Evolutionary conservation across 148 eudicot species (phyloP).

Genomic region (Chenopodium berlandieri): DNA sequence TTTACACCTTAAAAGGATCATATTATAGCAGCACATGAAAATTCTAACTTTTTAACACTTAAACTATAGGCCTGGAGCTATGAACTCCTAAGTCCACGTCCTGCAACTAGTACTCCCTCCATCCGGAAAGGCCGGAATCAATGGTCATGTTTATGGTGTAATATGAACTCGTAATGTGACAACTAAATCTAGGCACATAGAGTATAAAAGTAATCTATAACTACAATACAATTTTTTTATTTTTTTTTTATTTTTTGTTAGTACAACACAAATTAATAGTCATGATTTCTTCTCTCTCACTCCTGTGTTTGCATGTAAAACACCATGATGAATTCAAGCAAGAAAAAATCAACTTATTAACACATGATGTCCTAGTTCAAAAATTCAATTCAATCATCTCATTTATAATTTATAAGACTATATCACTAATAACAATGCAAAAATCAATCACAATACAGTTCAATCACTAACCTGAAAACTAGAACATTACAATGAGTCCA

Average conservation of each 20-base stretch:
- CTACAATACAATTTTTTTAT: not conserved
- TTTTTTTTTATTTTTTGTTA: no score
- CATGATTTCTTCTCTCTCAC: not conserved
- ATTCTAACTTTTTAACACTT: not conserved
- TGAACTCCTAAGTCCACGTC: not conserved
- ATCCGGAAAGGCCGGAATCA: not conserved
- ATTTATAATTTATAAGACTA: not conserved
- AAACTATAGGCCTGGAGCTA: not conserved
- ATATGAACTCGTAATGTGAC: not conserved
- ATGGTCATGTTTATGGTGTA: not conserved
- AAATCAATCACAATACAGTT: conserved; percentile 4
- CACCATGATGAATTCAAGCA: not conserved
- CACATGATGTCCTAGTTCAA: not conserved
- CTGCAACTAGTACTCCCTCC: not conserved
- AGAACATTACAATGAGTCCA: not conserved
- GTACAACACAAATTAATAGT: not conserved
- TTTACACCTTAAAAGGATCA: no score
- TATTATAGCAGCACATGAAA: not conserved
- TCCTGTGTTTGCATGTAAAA: not conserved
- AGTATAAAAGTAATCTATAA: not conserved
- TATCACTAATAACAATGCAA: not conserved
- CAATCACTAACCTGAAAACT: conserved; percentile 17
- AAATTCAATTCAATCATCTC: not conserved
- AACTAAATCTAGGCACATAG: not conserved
- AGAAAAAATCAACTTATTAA: not conserved